Evolutionary conservation across 257 asterid species (phyloP), one percentile per base, ranked within the genome.

Genomic region (Scutellaria minor): DNA sequence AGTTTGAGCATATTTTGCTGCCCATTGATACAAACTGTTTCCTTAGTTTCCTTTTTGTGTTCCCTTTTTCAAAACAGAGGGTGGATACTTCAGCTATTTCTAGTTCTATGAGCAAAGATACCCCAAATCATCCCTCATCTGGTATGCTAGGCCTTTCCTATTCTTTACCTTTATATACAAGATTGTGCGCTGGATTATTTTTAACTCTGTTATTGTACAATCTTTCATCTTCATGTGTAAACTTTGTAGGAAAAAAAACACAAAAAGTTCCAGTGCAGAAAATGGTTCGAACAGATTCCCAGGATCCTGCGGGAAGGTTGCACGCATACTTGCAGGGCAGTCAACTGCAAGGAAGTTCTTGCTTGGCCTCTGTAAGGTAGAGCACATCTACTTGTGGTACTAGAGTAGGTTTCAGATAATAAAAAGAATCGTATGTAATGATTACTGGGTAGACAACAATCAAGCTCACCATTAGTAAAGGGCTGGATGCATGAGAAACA

Each of bases 231-330:
- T 73, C 63, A 24, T 50, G 53, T 45, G 40, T 70, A 70, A 57
- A 53, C 50, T 65, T 66, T 62, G 72, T 79, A 91, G 99, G 87
- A 54, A 74, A 76, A 75, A 91, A 87, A 73, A 82, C 89, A n/a
- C 89, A 85, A 66, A 94, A 88, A 80, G 88, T 85, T 68, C 97
- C 99, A 13, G 96, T 87, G 82, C 79, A 84, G 76, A 94, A 94
- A 84, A 89, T 91, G 96, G 97, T 94, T 59, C 80, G 99, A 9
- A 88, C 92, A 66, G 99, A 94, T 83, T 84, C 95, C 41, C 88
- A 81, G 83, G 96, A 94, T 87, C 99, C 99, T 81, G 96, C 96
- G 15, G 99, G 99, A 83, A 85, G 99, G 86, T 80, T 94, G 87
- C 96, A 94, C 75, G 92, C 97, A 10, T 91, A 91, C 87, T 61